These are phyloP conservation scores for Linnemannia exigua DNA, from an alignment of 192 early-diverging fungal genomes.

Conservation along the genomic window DNA sequence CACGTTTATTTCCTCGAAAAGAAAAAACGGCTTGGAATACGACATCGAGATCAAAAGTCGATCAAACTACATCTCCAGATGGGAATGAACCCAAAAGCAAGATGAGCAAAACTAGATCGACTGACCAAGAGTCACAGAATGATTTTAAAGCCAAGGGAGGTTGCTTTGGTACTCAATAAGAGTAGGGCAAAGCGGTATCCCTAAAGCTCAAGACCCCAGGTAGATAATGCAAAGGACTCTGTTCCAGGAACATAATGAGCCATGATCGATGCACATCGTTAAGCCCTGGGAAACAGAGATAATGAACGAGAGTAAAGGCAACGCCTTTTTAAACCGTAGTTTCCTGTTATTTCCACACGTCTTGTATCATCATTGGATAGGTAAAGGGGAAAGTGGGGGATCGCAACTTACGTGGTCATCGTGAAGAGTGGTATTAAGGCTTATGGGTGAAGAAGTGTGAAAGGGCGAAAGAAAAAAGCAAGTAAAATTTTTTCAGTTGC, in stretches of 20 bases:
- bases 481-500: neutral
- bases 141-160: constrained; percentile 50
- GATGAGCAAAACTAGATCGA: neutral
- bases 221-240: neutral
- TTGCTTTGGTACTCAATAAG: neutral
- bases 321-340: neutral
- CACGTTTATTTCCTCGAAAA: constrained; percentile 40
- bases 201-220: constrained; percentile 54
- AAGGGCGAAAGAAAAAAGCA: neutral
- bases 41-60: constrained; percentile 21
- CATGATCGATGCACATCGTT: neutral
- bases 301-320: neutral
- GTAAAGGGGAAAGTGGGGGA: neutral
- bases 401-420: constrained; percentile 32
- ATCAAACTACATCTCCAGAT: constrained; percentile 7
- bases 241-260: neutral
- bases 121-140: constrained; percentile 51
- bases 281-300: constrained; percentile 10
- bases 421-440: neutral
- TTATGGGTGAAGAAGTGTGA: neutral
- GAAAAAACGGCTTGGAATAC: constrained; percentile 56
- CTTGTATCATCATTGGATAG: neutral
- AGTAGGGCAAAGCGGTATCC: constrained; percentile 39
- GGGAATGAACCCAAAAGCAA: constrained; percentile 9
- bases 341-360: constrained; percentile 24